Evolutionary conservation across 768 basidiomycete genomes (phyloP), one percentile per base, ranked within the genome.

Genomic region (Rhizopogon rudus): DNA sequence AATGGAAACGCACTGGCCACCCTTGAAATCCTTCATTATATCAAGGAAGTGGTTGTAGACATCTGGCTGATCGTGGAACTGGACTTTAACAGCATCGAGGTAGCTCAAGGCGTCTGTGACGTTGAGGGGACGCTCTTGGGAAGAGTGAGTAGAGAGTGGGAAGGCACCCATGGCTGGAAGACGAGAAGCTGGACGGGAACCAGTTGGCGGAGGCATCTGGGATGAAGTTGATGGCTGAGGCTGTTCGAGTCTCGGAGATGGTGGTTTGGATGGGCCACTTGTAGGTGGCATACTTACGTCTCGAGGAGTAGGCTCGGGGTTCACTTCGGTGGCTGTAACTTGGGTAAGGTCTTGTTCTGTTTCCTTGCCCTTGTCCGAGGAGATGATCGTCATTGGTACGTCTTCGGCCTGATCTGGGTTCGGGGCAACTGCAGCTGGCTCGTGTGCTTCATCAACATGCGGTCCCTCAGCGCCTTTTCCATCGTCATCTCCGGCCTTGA

Each of bases 11-110:
- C 57, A 83, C 81, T 73, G 54, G 56, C 87, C 83, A 41, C 83
- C 81, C 71, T 84, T 85, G 71, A 84, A 88, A 60, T 88, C 87
- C 65, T 87, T 87, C 87, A 86, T 86, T 60, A 86, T 84, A 56
- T 86, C 82, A 63, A 84, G 66, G 61, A 83, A 82, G 17, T 74
- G 72, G 57, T 86, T 86, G 68, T 86, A 86, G 5, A 84, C 82
- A 25, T 83, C 81, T 0, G 83, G 82, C 40, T 77, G 74, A 59
- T 81, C 77, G 25, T 75, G 70, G 60, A 86, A 85, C 61, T 80
- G 81, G 43, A 76, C 64, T 67, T 86, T 85, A 68, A 86, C 83
- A 48, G 80, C 81, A 65, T 85, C 83, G 31, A 86, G 74, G 65
- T 85, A 86, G 60, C 75, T 77, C 53, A 85, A 66, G 28, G 84